These are phyloP conservation scores for Suillus placidus DNA, from an alignment of 768 basidiomycete genomes.

Conservation along the genomic window DNA sequence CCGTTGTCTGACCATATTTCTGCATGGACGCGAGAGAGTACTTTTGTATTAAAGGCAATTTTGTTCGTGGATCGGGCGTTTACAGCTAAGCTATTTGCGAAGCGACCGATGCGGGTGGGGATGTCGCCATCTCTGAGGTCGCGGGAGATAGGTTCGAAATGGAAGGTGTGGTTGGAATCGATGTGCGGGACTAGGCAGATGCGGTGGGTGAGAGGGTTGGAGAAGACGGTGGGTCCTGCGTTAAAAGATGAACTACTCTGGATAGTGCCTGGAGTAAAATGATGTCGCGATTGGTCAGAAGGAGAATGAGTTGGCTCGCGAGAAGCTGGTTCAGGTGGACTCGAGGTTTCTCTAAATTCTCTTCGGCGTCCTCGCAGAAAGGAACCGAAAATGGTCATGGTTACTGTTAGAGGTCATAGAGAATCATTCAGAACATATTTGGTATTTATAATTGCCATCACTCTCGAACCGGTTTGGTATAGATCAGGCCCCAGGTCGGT, in stretches of 20 bases:
- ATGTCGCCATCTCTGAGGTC: conserved; percentile 74
- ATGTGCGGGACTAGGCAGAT: conserved; percentile 93
- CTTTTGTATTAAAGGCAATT: conserved; percentile 49
- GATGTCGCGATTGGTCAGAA: no score
- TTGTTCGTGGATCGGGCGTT: no score
- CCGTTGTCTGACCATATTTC: conserved; percentile 84
- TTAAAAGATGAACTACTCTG: background rate
- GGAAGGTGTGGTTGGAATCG: conserved; percentile 63
- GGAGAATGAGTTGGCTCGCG: background rate
- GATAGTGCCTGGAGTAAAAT: background rate
- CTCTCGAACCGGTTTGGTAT: no score
- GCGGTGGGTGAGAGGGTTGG: conserved; percentile 52
- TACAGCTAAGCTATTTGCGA: conserved; percentile 48
- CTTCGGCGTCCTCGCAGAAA: background rate
- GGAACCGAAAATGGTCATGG: background rate
- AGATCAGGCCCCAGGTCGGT: no score
- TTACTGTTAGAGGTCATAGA: background rate
- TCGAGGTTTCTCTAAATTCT: background rate
- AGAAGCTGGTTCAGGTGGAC: background rate
- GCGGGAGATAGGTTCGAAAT: conserved; percentile 90
- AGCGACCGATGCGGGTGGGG: conserved; percentile 86
- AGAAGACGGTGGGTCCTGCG: background rate
- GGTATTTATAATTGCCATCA: background rate
- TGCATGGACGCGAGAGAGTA: conserved; percentile 91
- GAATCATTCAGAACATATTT: background rate